A percentile compares a stretch with the other conserved stretches of the same genome.
Conservation (phyloP, 441 rosid species). For the Erodium chrysanthum region DNA sequence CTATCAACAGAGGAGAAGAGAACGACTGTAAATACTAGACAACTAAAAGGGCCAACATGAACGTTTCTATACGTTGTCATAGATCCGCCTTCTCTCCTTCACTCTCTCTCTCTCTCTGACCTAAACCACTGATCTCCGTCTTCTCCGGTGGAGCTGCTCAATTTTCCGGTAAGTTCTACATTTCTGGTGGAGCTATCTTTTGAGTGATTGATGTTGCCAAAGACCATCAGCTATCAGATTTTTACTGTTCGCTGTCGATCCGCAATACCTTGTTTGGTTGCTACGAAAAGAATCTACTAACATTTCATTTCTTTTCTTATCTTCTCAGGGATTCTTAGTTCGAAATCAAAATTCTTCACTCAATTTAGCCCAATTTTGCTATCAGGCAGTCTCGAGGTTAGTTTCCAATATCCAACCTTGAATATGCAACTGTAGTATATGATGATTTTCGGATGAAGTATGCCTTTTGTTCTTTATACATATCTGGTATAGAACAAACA, state of each 20-base stretch:
- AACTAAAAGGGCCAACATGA: too few relatives aligned
- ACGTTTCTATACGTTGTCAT: background rate
- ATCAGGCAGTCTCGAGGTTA: background rate
- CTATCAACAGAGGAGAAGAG: too few relatives aligned
- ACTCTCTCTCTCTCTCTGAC: background rate
- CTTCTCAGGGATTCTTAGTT: background rate
- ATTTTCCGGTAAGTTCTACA: background rate
- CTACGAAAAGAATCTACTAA: background rate
- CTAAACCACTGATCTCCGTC: background rate
- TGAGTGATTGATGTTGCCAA: too few relatives aligned
- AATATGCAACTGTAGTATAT: too few relatives aligned
- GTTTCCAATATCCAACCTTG: background rate
- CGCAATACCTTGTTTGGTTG: background rate
- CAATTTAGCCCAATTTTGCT: background rate
- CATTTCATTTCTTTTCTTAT: background rate
- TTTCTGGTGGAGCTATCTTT: too few relatives aligned
- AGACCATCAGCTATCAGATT: background rate
- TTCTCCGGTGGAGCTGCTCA: background rate
- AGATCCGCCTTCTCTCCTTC: background rate
- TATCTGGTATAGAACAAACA: too few relatives aligned
- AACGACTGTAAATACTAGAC: too few relatives aligned
- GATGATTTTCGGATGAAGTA: too few relatives aligned
- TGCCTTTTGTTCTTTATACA: too few relatives aligned
- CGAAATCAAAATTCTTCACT: background rate
- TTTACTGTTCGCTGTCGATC: background rate